These are phyloP conservation scores for Zygoascus bituminiphila DNA, from an alignment of 805 yeast genomes.

Conservation along the genomic window DNA sequence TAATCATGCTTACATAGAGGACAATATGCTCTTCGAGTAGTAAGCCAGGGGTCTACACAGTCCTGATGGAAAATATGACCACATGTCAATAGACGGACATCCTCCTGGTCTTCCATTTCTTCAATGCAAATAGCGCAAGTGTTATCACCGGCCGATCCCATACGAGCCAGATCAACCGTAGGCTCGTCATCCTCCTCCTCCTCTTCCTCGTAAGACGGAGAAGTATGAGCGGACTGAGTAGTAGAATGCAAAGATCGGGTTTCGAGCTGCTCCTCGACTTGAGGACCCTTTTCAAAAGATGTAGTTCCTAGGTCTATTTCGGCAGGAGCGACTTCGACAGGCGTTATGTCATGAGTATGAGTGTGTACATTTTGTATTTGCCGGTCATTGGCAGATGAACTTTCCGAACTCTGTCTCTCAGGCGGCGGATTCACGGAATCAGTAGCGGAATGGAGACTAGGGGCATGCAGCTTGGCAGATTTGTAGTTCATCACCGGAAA, in stretches of 20 bases:
- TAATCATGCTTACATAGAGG: conserved; percentile 75
- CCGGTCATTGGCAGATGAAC: background rate
- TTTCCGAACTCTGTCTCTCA: background rate
- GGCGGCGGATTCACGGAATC: background rate
- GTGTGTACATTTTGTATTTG: background rate
- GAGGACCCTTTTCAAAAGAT: background rate
- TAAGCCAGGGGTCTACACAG: conserved; percentile 80
- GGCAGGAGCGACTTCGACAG: background rate
- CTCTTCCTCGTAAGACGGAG: background rate
- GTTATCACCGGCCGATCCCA: conserved; percentile 32
- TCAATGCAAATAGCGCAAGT: conserved; percentile 74
- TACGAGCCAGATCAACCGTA: conserved; percentile 12
- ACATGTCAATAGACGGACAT: conserved; percentile 65
- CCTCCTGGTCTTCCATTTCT: conserved; percentile 48
- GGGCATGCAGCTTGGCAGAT: conserved; percentile 15
- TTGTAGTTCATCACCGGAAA: conserved; percentile 28
- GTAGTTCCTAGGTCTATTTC: background rate
- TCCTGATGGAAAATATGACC: conserved; percentile 75
- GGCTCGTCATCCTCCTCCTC: conserved; percentile 3
- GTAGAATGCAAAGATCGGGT: background rate
- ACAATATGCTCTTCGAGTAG: conserved; percentile 65
- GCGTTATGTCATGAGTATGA: background rate
- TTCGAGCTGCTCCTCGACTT: background rate
- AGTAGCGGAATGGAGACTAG: background rate
- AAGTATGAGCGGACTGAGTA: background rate